Percentiles rank a stretch among this genome's conserved stretches.
Conservation (phyloP, 148 eudicot genomes). For the Dianthus caryophyllus region DNA sequence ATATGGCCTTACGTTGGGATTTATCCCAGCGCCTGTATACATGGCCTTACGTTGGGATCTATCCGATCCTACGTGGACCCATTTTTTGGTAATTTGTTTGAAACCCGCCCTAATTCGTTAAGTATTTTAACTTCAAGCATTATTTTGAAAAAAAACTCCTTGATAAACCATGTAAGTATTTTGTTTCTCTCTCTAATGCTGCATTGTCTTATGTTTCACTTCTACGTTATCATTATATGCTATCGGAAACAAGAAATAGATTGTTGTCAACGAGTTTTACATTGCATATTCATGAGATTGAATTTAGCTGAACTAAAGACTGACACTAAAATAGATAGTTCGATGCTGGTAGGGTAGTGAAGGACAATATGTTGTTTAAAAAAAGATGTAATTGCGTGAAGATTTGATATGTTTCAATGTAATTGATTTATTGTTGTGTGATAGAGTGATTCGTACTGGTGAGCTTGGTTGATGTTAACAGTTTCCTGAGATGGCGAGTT, state of each 20-base stretch:
- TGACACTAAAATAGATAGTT: background rate
- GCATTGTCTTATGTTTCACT: background rate
- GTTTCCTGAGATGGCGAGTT: background rate
- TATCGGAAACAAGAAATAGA: background rate
- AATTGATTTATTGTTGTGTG: background rate
- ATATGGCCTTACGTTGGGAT: no score
- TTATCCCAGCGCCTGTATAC: no score
- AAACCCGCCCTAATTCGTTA: no score
- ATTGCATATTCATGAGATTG: background rate
- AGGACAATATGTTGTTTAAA: constrained; percentile 1
- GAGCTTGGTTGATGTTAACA: background rate
- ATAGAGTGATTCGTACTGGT: background rate
- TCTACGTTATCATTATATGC: background rate
- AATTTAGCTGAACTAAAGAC: background rate
- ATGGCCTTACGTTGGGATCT: no score
- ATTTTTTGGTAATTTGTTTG: no score
- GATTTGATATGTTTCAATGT: background rate
- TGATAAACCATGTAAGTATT: background rate
- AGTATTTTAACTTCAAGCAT: no score
- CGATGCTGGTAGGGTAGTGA: background rate
- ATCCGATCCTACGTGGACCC: no score
- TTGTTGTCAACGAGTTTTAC: background rate
- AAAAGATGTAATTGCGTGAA: no score
- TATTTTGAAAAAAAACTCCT: no score
- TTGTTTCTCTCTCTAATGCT: background rate